Evolutionary conservation across 495 filamentous ascomycete genomes (phyloP), one percentile per base, ranked within the genome.

Genomic region (Pyrenopolyporus hunteri): DNA sequence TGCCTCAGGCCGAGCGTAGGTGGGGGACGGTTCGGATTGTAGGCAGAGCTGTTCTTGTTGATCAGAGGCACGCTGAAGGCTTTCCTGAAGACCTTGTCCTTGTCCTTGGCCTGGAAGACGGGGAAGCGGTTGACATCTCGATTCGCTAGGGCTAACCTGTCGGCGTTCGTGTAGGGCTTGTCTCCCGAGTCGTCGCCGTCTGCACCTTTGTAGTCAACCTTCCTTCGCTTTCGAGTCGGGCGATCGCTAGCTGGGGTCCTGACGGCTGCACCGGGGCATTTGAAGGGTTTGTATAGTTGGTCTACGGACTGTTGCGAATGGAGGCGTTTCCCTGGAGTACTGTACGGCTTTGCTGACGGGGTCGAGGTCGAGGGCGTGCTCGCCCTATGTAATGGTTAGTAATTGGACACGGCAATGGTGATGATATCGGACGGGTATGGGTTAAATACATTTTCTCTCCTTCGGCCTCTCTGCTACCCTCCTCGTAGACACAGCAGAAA

Each of bases 61-160:
- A 92, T 83, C 47, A 98, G 73, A 1, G 94, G 94, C 0, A 99
- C 85, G 0, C 85, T 79, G 62, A 99, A 99, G n/a, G 85, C 83
- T 56, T 90, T 85, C 17, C 86, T 83, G 61, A 98, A 97, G 0
- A 88, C 83, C 5, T 81, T 78, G 1, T 89, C 88, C 68, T 95
- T 97, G 68, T 97, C 92, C 67, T 94, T 96, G 14, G 85, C 80
- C 66, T 91, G 88, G 74, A 94, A 99, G 0, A 95, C 87, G 1
- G 92, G 92, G 40, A 92, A 99, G 55, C 84, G 85, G 72, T 97
- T 98, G 47, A 83, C 87, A 69, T 97, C 93, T 70, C 92, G 82
- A 47, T 92, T 96, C 28, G 89, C 91, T 36, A 98, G 78, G 17
- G 91, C 91, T 4, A 94, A 79, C 32, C 92, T 84, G 57, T 96